Evolutionary conservation across 2,329 filamentous ascomycete genomes (phyloP).

Genomic region (Teratosphaeria gauchensis): DNA sequence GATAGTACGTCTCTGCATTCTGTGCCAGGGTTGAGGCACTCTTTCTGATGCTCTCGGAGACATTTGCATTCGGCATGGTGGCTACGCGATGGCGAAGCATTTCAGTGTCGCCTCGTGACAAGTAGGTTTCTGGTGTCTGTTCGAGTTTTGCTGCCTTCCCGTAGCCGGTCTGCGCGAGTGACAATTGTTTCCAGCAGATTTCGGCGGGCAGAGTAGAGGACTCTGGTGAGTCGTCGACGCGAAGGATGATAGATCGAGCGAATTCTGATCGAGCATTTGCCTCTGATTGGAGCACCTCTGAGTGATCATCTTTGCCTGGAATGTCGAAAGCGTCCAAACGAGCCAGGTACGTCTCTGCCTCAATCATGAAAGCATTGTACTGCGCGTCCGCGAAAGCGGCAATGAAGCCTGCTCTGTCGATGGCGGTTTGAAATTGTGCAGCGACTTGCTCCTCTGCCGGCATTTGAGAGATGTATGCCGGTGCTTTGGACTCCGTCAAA

Average conservation of each 20-base stretch:
- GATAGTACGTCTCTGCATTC: constrained; percentile 51
- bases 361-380: constrained; percentile 43
- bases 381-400: constrained; percentile 47
- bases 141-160: constrained; percentile 42
- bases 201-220: constrained; percentile 11
- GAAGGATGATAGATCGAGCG: constrained; percentile 20
- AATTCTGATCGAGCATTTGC: constrained; percentile 21
- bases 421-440: constrained; percentile 33
- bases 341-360: constrained; percentile 44
- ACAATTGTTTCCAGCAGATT: constrained; percentile 44
- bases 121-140: constrained; percentile 39
- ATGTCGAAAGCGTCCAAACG: constrained; percentile 25
- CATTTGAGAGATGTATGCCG: constrained; percentile 39
- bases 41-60: constrained; percentile 33
- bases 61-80: constrained; percentile 16
- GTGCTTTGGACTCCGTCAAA: constrained; percentile 45
- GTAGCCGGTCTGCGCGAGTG: constrained; percentile 40
- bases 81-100: constrained; percentile 45
- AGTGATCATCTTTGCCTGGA: constrained; percentile 39
- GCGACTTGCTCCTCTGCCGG: constrained; percentile 15
- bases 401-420: constrained; percentile 49
- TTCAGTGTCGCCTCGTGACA: constrained; percentile 47
- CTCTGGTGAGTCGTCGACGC: constrained; percentile 8
- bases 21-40: constrained; percentile 40
- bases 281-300: constrained; percentile 41